Conservation (phyloP, 169 alveolate species). For the Amoebophrya sp. region DNA sequence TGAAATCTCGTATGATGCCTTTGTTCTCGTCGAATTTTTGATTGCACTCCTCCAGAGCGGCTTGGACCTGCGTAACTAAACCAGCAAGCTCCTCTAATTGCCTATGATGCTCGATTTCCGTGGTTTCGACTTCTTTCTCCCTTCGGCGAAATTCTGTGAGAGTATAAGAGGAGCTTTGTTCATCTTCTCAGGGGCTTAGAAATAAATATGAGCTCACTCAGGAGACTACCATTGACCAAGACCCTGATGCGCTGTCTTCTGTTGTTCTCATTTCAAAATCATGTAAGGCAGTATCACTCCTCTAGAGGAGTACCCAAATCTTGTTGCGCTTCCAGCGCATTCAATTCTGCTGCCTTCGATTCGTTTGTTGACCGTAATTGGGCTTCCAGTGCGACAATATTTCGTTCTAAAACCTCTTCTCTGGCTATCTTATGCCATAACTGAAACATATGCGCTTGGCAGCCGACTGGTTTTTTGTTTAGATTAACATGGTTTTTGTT, state of each 20-base stretch:
- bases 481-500: not conserved
- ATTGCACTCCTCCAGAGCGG: not conserved
- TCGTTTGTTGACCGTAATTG: not conserved
- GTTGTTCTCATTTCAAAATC: too few relatives aligned
- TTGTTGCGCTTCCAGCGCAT: too few relatives aligned
- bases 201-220: too few relatives aligned
- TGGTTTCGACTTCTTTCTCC: not conserved
- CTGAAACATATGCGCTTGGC: not conserved
- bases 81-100: not conserved
- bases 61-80: not conserved
- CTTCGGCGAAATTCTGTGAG: not conserved
- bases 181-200: too few relatives aligned
- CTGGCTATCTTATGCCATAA: not conserved
- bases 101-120: not conserved
- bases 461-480: not conserved
- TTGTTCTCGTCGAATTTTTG: not conserved
- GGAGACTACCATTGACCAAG: too few relatives aligned
- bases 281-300: too few relatives aligned
- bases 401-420: not conserved
- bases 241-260: too few relatives aligned
- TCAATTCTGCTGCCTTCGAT: not conserved
- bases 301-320: too few relatives aligned
- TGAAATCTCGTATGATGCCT: not conserved
- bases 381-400: not conserved
- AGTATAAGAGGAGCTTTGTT: not conserved